A percentile compares a stretch with the other conserved stretches of the same genome.
phyloP scores from a whole-genome alignment of 1,139 yeast species.

The Suhomyces guaymorum region DNA sequence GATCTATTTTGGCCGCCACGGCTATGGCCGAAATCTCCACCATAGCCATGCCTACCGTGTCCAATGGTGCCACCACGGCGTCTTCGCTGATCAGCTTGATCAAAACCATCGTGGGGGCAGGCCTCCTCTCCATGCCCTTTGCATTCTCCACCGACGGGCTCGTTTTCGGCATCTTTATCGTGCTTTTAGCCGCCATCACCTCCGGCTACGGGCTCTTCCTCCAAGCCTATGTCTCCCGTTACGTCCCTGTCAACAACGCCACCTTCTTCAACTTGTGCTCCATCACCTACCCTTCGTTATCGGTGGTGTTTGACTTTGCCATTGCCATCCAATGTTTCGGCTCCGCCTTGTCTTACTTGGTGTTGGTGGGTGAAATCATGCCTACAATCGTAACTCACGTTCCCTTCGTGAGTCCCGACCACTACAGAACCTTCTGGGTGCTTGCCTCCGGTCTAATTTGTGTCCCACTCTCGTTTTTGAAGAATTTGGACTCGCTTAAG shows the following conservation, averaged over 20 bases:
- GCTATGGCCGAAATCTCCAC: too few relatives aligned
- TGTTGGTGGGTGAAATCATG: constrained; percentile 49
- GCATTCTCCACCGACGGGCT: constrained; percentile 88
- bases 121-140: constrained; percentile 88
- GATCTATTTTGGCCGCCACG: too few relatives aligned
- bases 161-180: constrained; percentile 62
- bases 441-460: constrained; percentile 34
- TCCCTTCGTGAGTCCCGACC: constrained; percentile 19
- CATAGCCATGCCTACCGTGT: constrained; percentile 8
- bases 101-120: constrained; percentile 86
- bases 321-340: constrained; percentile 80
- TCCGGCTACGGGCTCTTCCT: constrained; percentile 80
- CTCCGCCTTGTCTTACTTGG: constrained; percentile 48
- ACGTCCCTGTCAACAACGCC: constrained; percentile 71
- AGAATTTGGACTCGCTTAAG: constrained; percentile 47
- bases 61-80: constrained; percentile 19
- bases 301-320: constrained; percentile 81
- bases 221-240: constrained; percentile 72
- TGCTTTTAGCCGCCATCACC: constrained; percentile 72
- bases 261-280: constrained; percentile 84
- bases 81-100: constrained; percentile 62
- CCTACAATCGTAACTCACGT: constrained; percentile 37
- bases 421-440: constrained; percentile 40
- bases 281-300: constrained; percentile 79
- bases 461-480: constrained; percentile 45